Conservation (phyloP, 2,329 filamentous ascomycete species). For the Dactylellina parvicollis region DNA sequence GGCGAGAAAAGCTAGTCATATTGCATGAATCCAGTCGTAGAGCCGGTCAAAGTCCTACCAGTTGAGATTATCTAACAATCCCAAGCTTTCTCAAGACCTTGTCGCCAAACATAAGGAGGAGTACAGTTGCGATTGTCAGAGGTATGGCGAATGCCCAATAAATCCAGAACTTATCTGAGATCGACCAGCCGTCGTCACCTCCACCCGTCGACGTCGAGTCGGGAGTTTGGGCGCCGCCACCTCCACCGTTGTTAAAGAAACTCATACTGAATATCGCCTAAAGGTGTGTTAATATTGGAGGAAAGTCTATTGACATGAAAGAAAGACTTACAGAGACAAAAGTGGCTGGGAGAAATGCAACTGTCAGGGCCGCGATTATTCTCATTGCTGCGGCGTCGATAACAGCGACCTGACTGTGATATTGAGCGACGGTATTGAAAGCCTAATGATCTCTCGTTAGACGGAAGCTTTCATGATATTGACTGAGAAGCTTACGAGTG, state of each 20-base stretch:
- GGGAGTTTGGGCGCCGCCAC: background rate
- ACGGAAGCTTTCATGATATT: no score
- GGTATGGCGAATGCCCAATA: conserved; percentile 48
- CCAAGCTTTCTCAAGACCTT: conserved; percentile 14
- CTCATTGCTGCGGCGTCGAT: conserved; percentile 34
- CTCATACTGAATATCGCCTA: conserved; percentile 51
- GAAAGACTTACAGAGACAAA: conserved; percentile 42
- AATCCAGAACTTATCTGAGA: conserved; percentile 42
- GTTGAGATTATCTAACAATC: no score
- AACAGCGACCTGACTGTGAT: conserved; percentile 32
- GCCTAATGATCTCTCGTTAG: conserved; percentile 9
- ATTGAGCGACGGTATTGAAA: conserved; percentile 45
- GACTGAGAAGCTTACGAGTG: conserved; percentile 1
- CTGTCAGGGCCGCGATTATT: conserved; percentile 35
- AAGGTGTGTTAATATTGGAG: background rate
- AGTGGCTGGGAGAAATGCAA: conserved; percentile 38
- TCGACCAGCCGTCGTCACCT: conserved; percentile 16
- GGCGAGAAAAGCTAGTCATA: no score
- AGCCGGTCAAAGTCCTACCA: no score
- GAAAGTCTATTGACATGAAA: background rate
- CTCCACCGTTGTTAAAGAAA: conserved; percentile 45
- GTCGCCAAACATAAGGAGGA: background rate
- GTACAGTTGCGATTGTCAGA: conserved; percentile 13
- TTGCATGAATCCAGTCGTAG: no score
- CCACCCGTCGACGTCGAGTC: background rate